Conservation (phyloP, 257 asterid species). For the Solanum rostratum region DNA sequence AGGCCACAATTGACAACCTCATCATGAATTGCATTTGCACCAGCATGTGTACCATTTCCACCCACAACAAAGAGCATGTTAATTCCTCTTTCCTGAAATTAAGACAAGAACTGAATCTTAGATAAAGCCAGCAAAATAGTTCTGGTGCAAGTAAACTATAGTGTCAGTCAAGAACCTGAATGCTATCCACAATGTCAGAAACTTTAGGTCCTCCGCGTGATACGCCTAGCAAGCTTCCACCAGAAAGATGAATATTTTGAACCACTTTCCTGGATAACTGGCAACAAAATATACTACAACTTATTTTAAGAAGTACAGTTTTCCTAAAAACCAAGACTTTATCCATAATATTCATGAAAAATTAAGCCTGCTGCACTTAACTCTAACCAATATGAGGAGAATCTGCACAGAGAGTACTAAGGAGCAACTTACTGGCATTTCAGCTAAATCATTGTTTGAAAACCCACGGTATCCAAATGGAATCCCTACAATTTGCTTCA, state of each 20-base stretch:
- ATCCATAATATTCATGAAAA: background rate
- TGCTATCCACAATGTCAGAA: constrained; percentile 65
- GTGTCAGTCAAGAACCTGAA: constrained; percentile 46
- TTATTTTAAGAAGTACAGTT: background rate
- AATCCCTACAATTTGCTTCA: constrained; percentile 75
- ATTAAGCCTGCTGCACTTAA: background rate
- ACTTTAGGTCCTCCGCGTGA: constrained; percentile 94
- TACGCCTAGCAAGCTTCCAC: constrained; percentile 95
- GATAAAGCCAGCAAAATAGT: background rate
- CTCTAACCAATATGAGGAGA: background rate
- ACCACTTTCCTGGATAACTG: constrained; percentile 88
- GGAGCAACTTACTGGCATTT: constrained; percentile 55
- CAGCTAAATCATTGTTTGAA: constrained; percentile 46
- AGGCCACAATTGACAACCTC: constrained; percentile 42
- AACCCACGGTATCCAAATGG: constrained; percentile 96
- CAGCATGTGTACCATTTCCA: constrained; percentile 99
- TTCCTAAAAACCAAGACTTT: background rate
- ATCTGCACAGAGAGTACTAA: background rate
- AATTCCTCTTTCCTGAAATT: constrained; percentile 78
- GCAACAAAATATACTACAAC: background rate
- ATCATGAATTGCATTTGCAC: constrained; percentile 87
- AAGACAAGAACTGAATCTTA: constrained; percentile 2
- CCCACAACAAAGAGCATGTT: constrained; percentile 94
- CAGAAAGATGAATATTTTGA: constrained; percentile 88
- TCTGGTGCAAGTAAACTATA: background rate